Conservation (phyloP, 2,329 filamentous ascomycete species). For the Trichophyton benhamiae region DNA sequence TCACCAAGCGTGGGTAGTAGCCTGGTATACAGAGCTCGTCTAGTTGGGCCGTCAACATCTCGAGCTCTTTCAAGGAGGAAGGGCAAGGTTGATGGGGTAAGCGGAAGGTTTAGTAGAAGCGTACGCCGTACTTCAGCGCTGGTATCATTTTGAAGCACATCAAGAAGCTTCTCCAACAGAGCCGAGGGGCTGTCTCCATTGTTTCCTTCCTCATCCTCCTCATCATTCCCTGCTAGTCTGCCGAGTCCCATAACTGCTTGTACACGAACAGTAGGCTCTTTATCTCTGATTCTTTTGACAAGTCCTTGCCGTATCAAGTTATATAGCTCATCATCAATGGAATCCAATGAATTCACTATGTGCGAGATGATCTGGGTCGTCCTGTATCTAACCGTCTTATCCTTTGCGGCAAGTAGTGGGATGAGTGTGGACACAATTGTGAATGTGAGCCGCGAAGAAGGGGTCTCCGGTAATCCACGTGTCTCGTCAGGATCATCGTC, state of each 20-base stretch:
- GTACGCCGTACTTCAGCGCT: conserved; percentile 86
- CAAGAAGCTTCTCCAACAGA: conserved; percentile 68
- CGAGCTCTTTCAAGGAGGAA: conserved; percentile 82
- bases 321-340: conserved; percentile 85
- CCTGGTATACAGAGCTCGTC: conserved; percentile 74
- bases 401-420: conserved; percentile 70
- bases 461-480: conserved; percentile 65
- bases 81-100: conserved; percentile 67
- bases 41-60: conserved; percentile 73
- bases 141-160: conserved; percentile 84
- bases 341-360: conserved; percentile 81
- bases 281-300: conserved; percentile 78
- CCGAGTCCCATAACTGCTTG: conserved; percentile 89
- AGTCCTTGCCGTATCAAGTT: conserved; percentile 67
- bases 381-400: conserved; percentile 83
- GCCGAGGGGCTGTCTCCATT: conserved; percentile 51
- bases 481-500: conserved; percentile 55
- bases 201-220: conserved; percentile 55
- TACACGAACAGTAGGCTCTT: conserved; percentile 80
- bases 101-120: conserved; percentile 78
- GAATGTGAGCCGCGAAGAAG: conserved; percentile 65
- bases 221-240: conserved; percentile 63
- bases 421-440: conserved; percentile 61
- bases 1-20: conserved; percentile 81
- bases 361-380: conserved; percentile 82